Evolutionary conservation across 2,329 filamentous ascomycete species (phyloP), one percentile per base, ranked within the genome.

Genomic region (Colletotrichum falcatum): DNA sequence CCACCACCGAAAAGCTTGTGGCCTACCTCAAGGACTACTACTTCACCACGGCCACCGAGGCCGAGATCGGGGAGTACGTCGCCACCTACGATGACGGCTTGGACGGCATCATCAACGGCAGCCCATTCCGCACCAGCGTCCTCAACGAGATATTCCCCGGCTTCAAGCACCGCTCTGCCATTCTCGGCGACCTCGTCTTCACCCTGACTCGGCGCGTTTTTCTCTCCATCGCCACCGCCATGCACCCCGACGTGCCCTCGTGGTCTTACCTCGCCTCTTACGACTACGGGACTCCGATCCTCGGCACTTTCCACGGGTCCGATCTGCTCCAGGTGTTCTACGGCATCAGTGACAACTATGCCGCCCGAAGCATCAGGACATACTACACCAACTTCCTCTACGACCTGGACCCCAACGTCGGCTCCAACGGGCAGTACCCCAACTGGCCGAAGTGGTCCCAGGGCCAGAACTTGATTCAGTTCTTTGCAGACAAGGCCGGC

Each of bases 191-290:
- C 74, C 72, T 90, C 0, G 85, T 85, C 0, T 92, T 92, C 79
- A 78, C 75, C 2, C 75, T 79, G 4, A 82, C 59, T 63, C 78
- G 46, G 1, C 74, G 78, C 8, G 68, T 82, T 2, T 87, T 90
- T 75, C 83, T 92, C 30, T 76, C 82, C 26, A 72, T 77, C 2
- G 77, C 85, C 1, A 75, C 75, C 0, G 67, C 78, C 1, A 77
- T 82, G 7, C 80, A 83, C 49, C 89, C 90, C 0, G 74, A 79
- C 46, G 88, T 94, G 0, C 89, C 90, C 0, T 82, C 84, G 1
- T 96, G 92, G 92, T 93, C 91, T 0, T 96, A 94, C 80, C 86
- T 96, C 1, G 82, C 90, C 0, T 91, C 89, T 0, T 95, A 95
- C 81, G 80, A 91, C 82, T 89, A 91, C 77, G 90, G 90, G 14